Conservation (phyloP, 352 stramenopile species). For the Globisporangium parvum region DNA sequence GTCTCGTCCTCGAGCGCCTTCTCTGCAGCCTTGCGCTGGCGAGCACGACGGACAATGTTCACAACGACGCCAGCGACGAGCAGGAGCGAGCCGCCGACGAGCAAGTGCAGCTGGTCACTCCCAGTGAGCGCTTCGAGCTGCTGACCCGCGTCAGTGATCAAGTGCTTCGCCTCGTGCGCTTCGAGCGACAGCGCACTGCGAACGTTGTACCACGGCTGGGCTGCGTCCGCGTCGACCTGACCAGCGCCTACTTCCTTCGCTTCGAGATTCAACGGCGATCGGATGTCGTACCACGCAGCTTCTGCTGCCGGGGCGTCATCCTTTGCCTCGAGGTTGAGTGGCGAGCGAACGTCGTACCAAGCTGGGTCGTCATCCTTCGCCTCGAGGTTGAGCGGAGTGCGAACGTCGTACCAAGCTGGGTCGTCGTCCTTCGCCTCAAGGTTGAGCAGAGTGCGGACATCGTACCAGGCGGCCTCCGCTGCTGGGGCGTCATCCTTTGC, state of each 20-base stretch:
- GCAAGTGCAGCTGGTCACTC: constrained; percentile 2
- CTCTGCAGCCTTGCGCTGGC: constrained; percentile 4
- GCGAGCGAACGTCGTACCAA: background rate
- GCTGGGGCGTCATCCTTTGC: background rate
- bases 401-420: constrained; percentile 1
- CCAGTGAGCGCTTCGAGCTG: constrained; percentile 2
- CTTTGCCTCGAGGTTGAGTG: background rate
- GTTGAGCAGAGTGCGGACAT: background rate
- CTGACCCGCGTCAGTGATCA: background rate
- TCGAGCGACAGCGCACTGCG: constrained; percentile 1
- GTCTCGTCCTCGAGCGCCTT: constrained; percentile 7
- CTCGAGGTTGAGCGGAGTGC: background rate
- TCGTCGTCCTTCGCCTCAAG: background rate
- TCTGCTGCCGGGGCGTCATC: background rate
- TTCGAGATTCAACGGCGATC: background rate
- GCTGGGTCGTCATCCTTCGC: background rate
- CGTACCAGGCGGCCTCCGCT: background rate
- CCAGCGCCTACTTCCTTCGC: background rate
- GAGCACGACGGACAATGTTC: constrained; percentile 2
- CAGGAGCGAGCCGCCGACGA: constrained; percentile 4
- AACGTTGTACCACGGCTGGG: background rate
- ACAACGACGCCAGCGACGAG: background rate
- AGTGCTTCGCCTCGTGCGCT: constrained; percentile 3
- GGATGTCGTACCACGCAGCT: background rate
- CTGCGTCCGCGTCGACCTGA: background rate